These are phyloP conservation scores for Eucalyptus pauciflora DNA, from an alignment of 345 rosid species.

Conservation along the genomic window DNA sequence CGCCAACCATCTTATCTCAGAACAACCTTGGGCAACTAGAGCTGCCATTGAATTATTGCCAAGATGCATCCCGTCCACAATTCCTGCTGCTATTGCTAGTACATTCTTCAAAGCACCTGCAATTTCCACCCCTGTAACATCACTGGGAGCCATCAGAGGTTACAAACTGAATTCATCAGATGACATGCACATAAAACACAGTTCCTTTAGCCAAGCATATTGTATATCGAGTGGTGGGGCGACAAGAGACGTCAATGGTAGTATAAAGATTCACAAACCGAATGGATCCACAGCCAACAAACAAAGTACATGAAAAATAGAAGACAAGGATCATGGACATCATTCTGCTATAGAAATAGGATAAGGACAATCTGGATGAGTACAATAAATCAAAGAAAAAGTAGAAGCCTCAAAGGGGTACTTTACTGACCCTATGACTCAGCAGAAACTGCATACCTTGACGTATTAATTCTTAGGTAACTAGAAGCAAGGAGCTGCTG, in stretches of 20 bases:
- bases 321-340: background rate
- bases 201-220: background rate
- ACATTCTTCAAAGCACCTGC: conserved; percentile 95
- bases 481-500: conserved; percentile 84
- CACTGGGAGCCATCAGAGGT: conserved; percentile 81
- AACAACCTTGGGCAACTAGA: conserved; percentile 91
- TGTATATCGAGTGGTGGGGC: background rate
- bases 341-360: background rate
- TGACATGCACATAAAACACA: background rate
- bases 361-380: background rate
- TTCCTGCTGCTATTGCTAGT: conserved; percentile 92
- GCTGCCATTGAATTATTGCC: conserved; percentile 99
- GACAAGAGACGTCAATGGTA: background rate
- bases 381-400: background rate
- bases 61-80: conserved; percentile 87
- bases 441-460: conserved; percentile 36
- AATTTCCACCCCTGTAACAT: conserved; percentile 95
- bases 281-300: background rate
- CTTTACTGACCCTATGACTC: background rate
- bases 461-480: conserved; percentile 77
- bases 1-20: conserved; percentile 92
- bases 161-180: conserved; percentile 39
- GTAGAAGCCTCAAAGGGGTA: background rate
- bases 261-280: background rate
- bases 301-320: background rate